Conservation (phyloP, 306 rosid species). For the Styphnolobium japonicum region DNA sequence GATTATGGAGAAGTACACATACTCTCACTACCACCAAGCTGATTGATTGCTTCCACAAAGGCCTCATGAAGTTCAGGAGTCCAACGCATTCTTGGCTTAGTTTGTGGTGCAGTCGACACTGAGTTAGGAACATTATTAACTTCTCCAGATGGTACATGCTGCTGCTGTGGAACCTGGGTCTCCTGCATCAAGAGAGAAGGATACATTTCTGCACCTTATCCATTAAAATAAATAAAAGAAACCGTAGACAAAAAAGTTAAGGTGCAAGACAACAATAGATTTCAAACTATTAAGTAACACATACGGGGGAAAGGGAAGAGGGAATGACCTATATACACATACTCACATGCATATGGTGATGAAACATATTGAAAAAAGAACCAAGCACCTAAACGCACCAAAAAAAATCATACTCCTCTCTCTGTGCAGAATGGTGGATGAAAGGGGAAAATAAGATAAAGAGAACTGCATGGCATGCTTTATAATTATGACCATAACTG, state of each 20-base stretch:
- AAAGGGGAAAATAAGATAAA: neutral
- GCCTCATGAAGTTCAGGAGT: slow-evolving; percentile 82
- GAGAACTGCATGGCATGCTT: neutral
- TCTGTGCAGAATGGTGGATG: neutral
- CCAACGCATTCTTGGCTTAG: slow-evolving; percentile 82
- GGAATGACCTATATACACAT: neutral
- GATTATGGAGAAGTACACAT: slow-evolving; percentile 24
- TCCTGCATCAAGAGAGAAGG: slow-evolving; percentile 40
- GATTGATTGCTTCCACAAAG: slow-evolving; percentile 70
- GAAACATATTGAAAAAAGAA: neutral
- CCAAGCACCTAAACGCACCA: neutral
- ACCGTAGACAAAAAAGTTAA: neutral
- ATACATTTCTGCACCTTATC: slow-evolving; percentile 27
- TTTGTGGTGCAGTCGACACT: slow-evolving; percentile 32
- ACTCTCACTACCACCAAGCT: slow-evolving; percentile 78
- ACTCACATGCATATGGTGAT: neutral
- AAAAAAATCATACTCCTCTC: neutral
- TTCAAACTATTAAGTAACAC: neutral
- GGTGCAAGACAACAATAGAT: neutral
- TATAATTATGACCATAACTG: neutral
- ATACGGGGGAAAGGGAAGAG: neutral
- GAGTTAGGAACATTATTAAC: slow-evolving; percentile 32
- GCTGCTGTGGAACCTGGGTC: slow-evolving; percentile 33
- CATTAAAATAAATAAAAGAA: neutral
- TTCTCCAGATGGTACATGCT: slow-evolving; percentile 33